Conservation (phyloP, 495 filamentous ascomycete species). For the Glonium stellatum region DNA sequence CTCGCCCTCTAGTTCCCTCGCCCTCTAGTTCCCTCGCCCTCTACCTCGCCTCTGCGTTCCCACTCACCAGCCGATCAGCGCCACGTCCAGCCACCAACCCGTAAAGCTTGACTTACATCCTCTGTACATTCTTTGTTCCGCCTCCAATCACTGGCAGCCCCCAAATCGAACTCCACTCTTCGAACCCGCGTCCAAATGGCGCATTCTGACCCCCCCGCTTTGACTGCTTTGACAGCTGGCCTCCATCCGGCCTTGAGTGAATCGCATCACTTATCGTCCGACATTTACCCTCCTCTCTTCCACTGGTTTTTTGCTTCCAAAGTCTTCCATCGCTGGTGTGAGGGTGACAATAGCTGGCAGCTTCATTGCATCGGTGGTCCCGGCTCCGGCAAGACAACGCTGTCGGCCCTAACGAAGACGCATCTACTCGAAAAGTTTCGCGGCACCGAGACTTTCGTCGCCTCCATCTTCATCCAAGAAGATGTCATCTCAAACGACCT, state of each 20-base stretch:
- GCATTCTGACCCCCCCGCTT: no score
- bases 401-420: background rate
- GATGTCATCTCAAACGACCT: background rate
- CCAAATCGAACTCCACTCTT: no score
- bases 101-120: no score
- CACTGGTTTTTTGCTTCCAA: constrained; percentile 6
- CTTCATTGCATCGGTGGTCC: constrained; percentile 15
- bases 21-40: no score
- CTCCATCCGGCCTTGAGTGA: constrained; percentile 3
- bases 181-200: no score
- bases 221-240: no score
- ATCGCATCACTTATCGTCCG: background rate
- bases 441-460: background rate
- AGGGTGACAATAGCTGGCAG: constrained; percentile 5
- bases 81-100: no score
- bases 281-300: constrained; percentile 10
- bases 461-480: background rate
- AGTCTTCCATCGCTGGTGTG: constrained; percentile 6
- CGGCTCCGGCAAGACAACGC: constrained; percentile 16
- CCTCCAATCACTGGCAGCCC: no score
- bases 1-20: no score
- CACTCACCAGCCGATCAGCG: no score
- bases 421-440: background rate
- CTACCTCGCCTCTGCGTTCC: no score
- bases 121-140: no score